phyloP scores from a whole-genome alignment of 2,329 filamentous ascomycete genomes.

The Alternaria consortialis region DNA sequence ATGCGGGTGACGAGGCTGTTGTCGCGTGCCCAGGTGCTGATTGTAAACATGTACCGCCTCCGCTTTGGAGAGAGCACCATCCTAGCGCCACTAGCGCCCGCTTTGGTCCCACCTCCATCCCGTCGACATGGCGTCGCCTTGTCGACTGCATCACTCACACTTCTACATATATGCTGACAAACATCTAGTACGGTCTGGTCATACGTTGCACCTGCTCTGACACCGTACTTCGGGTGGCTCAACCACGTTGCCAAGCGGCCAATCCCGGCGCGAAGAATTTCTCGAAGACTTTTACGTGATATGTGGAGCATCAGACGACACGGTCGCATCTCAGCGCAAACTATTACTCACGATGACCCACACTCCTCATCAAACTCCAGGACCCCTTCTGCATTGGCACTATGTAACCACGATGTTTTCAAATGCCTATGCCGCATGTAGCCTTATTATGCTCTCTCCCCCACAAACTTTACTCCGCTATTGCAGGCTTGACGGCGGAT shows the following conservation, averaged over 20 bases:
- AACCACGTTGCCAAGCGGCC: slow-evolving; percentile 30
- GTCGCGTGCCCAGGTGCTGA: slow-evolving; percentile 2
- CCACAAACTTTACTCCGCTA: slow-evolving; percentile 39
- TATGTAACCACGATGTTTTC: slow-evolving; percentile 14
- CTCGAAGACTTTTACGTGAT: slow-evolving; percentile 44
- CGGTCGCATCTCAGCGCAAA: slow-evolving; percentile 29
- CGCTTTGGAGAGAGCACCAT: background rate
- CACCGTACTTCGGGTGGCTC: slow-evolving; percentile 19
- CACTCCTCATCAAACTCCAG: slow-evolving; percentile 30
- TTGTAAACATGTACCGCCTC: background rate
- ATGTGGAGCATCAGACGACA: slow-evolving; percentile 38
- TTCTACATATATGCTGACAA: background rate
- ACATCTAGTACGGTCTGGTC: background rate
- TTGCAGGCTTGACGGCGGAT: slow-evolving; percentile 17
- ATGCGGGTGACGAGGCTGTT: background rate
- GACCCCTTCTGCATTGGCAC: slow-evolving; percentile 15
- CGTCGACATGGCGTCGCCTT: slow-evolving; percentile 6
- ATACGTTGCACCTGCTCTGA: background rate
- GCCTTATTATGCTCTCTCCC: slow-evolving; percentile 27
- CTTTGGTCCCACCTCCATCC: slow-evolving; percentile 10
- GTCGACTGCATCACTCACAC: slow-evolving; percentile 6
- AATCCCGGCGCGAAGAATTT: slow-evolving; percentile 33
- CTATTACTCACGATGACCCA: slow-evolving; percentile 45
- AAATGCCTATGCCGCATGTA: slow-evolving; percentile 27
- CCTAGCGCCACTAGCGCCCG: slow-evolving; percentile 11